These are phyloP conservation scores for Intubia oerlemansii DNA, from an alignment of 2,329 filamentous ascomycete genomes.

Conservation along the genomic window DNA sequence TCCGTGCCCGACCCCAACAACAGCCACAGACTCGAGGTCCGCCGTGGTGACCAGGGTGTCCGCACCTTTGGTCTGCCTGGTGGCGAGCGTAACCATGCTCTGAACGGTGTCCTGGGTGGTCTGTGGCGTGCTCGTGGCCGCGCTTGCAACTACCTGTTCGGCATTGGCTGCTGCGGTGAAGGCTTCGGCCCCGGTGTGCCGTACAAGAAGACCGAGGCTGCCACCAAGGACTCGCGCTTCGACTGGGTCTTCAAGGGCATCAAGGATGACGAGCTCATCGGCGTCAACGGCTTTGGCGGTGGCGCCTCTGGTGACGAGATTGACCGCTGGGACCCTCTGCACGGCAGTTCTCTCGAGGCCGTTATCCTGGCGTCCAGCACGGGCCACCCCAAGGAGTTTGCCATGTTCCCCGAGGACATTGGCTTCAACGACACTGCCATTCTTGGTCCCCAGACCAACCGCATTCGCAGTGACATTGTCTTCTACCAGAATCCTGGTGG, in stretches of 20 bases:
- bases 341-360: constrained; percentile 12
- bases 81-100: constrained; percentile 10
- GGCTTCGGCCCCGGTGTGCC: constrained; percentile 12
- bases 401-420: constrained; percentile 8
- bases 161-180: constrained; percentile 12
- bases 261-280: constrained; percentile 5
- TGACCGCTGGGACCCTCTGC: constrained; percentile 12
- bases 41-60: too few species aligned
- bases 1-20: constrained; percentile 13
- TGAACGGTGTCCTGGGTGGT: constrained; percentile 13
- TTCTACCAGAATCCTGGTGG: constrained; percentile 9
- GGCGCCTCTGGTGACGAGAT: constrained; percentile 16
- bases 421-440: constrained; percentile 9
- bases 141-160: constrained; percentile 13
- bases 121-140: constrained; percentile 15
- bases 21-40: too few species aligned
- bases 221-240: constrained; percentile 1
- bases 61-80: too few species aligned
- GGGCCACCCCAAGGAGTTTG: constrained; percentile 9
- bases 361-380: constrained; percentile 11
- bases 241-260: constrained; percentile 6
- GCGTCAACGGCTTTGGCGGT: constrained; percentile 11
- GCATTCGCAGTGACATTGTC: constrained; percentile 9
- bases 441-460: constrained; percentile 8
- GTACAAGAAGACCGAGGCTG: constrained; percentile 5